A percentile compares a stretch with the other conserved stretches of the same genome.
These are phyloP conservation scores for Suillus variegatus DNA, from an alignment of 768 basidiomycete species.

Conservation along the genomic window DNA sequence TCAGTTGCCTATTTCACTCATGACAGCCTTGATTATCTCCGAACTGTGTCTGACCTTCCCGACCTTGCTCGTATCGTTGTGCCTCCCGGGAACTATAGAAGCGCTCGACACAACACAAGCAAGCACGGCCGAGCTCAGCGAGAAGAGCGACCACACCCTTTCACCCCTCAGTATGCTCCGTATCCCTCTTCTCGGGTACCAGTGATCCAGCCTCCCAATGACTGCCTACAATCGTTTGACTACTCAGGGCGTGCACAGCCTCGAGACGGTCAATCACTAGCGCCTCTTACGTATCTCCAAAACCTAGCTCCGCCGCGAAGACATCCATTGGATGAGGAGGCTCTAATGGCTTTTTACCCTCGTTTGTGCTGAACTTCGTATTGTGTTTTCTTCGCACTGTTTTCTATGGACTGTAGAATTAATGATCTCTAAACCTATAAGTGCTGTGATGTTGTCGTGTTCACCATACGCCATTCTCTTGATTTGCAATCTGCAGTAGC, in stretches of 20 bases:
- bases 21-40: constrained; percentile 56
- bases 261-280: constrained; percentile 39
- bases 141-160: constrained; percentile 23
- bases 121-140: constrained; percentile 38
- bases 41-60: constrained; percentile 60
- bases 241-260: constrained; percentile 12
- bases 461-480: constrained; percentile 5
- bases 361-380: constrained; percentile 28
- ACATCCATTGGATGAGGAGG: constrained; percentile 71
- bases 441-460: constrained; percentile 5
- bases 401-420: constrained; percentile 10
- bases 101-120: constrained; percentile 60
- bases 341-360: constrained; percentile 59
- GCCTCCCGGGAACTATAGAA: constrained; percentile 62
- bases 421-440: background rate
- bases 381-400: constrained; percentile 14
- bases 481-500: background rate
- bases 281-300: constrained; percentile 65
- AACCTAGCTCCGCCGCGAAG: constrained; percentile 60
- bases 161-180: constrained; percentile 28
- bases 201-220: constrained; percentile 6
- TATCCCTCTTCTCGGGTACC: constrained; percentile 30
- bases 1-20: constrained; percentile 79
- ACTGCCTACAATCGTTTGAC: constrained; percentile 2
- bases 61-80: constrained; percentile 53